Base-by-base conservation (phyloP, 805 yeast species). In the Yarrowia alimentaria region DNA sequence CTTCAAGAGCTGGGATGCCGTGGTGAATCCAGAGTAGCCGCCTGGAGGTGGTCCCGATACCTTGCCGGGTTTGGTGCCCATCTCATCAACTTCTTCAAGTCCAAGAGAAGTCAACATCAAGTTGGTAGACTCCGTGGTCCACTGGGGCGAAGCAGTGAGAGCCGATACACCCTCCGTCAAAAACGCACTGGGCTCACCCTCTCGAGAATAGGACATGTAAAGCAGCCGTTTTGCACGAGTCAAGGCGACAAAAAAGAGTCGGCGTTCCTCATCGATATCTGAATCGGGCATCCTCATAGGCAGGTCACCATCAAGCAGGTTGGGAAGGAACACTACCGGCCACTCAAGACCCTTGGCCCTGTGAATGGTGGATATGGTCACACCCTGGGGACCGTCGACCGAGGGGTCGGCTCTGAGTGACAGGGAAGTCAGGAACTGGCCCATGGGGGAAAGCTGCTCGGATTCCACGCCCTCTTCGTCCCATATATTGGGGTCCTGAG, bases 291-390 rank as follows among this genome's bases (percentile, higher is more conserved):
- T 6, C 53, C 63, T 10, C 56, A 56, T 10, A 56, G 58, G n/a
- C 57, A 63, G 11, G 33, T 53, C 42, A 11, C 52, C 17, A 16
- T 55, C 53, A 13, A 19, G 14, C 18, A 31, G 54, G 20, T 48
- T 51, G 11, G 57, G 35, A 6, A 57, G 40, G 61, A 87, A 86
- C 0, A 91, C 97, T 11, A 86, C 78, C 0, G 95, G 91, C 97
- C 98, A 91, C 63, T 91, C 99, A 2, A 90, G 70, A 1, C 99
- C 99, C 63, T 91, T 91, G 1, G 97, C 80, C 0, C 89, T 87
- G 63, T 91, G 99, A 10, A 91, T 83, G 0, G 98, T 93, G 0
- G 95, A 83, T 0, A 91, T 66, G 0, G 76, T 66, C 1, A 79
- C 73, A n/a, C 58, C 59, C 1, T 54, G 51, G 1, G 9, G 25